Base-by-base conservation (phyloP, 2,329 filamentous ascomycete genomes). In the Apiospora koreana region DNA sequence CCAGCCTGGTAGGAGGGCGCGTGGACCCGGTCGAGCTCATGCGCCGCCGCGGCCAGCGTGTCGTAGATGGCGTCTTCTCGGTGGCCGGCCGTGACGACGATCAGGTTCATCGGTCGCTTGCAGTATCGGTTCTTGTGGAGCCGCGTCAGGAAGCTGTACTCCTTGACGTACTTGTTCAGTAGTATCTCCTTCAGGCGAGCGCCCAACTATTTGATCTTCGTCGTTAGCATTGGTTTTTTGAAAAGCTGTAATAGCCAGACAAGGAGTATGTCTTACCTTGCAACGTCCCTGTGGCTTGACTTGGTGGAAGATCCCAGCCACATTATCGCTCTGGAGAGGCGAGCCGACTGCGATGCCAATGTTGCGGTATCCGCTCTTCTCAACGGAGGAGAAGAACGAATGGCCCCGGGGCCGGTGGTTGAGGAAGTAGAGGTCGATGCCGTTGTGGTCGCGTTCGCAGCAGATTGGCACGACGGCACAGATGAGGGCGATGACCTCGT, bases 401-500 rank as follows among this genome's bases (percentile, higher is more conserved):
- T 72, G 69, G 12, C 74, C 71, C 1, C 69, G 68, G 28, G 79
- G 80, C 21, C 75, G 79, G 74, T 90, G 85, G 77, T 94, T 94
- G 23, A 94, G 82, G 78, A 94, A 94, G 82, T 89, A 90, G 73
- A 94, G 86, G 75, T 94, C 91, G 73, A 94, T 89, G 9, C 92
- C 92, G 77, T 94, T 88, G 1, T 80, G 79, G 77, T 94, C 92
- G 77, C 90, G 86, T 18, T 84, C 78, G 0, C 89, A 91, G 80
- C 91, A 92, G 75, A 94, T 89, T 0, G 91, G 91, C 0, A 91
- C 86, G 74, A 94, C 92, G 14, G 86, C 85, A 28, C 86, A 81
- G 3, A 94, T 83, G 1, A 92, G 89, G 58, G 84, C 82, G 25
- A 84, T 82, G 0, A 91, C 91, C 77, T 93, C 89, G 31, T 81